Evolutionary conservation across 495 filamentous ascomycete species (phyloP), one percentile per base, ranked within the genome.

Genomic region (Xylaria scruposa): DNA sequence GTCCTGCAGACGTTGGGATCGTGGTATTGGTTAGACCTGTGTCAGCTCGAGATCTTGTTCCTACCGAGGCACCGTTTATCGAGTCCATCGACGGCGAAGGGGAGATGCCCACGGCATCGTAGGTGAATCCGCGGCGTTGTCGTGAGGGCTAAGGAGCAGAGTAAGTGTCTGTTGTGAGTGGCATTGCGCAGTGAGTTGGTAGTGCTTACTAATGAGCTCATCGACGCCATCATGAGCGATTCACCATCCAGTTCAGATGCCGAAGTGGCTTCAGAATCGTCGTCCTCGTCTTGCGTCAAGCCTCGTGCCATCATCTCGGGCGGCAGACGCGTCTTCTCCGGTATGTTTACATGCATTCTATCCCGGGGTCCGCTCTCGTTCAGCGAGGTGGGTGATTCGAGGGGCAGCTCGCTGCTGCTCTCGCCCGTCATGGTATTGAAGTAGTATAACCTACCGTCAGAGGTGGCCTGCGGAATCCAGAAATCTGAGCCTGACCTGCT

Each of bases 381-480:
- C 54, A 89, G 81, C 7, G 92, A 91, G 2, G 91, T 91, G 1
- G 96, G 95, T 31, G 94, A 94, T 78, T 98, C 96, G 46, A 98
- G 87, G 4, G 97, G 96, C 70, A 99, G 84, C 74, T 98, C 96
- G 89, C 92, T 94, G 59, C 92, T 96, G 74, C 92, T 97, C 72
- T 93, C 93, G 49, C 94, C 94, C 0, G 96, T 99, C 79, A 97
- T 88, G 7, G 94, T 98, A 77, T 99, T 99, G 86, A 97, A 98
- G 78, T 98, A 99, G 79, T 94, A 98, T n/a, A 98, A 81, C 68
- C 93, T 88, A 61, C 96, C 96, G 79, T 98, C 94, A 0, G 93
- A 91, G 5, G 97, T 99, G 17, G 94, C 97, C 79, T 99, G 96
- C 3, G 97, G 97, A 76, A 99, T 97, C 96, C 96, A 99, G 79